phyloP scores from a whole-genome alignment of 23 red algal genomes.

The Porphyridium purpureum region DNA sequence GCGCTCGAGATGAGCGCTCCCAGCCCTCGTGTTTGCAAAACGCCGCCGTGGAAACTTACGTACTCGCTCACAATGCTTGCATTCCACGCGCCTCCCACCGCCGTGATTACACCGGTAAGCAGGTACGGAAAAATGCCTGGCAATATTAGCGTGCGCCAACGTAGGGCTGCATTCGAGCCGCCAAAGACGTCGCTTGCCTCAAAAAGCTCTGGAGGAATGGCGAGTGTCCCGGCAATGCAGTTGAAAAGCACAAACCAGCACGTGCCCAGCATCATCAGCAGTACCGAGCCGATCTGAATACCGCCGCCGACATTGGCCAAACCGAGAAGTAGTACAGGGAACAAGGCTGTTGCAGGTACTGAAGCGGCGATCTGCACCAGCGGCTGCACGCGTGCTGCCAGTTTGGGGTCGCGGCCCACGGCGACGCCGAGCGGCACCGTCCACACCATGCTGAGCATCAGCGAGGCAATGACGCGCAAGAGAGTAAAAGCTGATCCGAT shows the following conservation, averaged over 20 bases:
- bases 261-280: slow-evolving; percentile 95
- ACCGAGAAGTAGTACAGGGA: slow-evolving; percentile 80
- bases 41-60: slow-evolving; percentile 79
- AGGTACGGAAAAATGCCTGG: slow-evolving; percentile 99
- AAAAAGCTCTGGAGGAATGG: slow-evolving; percentile 88
- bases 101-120: slow-evolving; percentile 85
- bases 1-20: slow-evolving; percentile 86
- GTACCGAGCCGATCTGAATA: slow-evolving; percentile 66
- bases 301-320: slow-evolving; percentile 72
- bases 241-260: slow-evolving; percentile 99
- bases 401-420: slow-evolving; percentile 57
- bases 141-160: slow-evolving; percentile 80
- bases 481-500: slow-evolving; percentile 53
- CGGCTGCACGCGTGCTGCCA: slow-evolving; percentile 65
- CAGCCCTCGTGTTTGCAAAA: slow-evolving; percentile 67
- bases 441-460: slow-evolving; percentile 63
- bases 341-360: slow-evolving; percentile 94
- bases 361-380: slow-evolving; percentile 96
- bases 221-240: slow-evolving; percentile 85
- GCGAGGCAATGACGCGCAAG: slow-evolving; percentile 50
- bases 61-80: slow-evolving; percentile 96
- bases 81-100: slow-evolving; percentile 98
- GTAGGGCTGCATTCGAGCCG: slow-evolving; percentile 8
- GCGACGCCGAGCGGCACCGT: slow-evolving; percentile 87
- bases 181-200: slow-evolving; percentile 82